Conservation (phyloP, 176 grass and related monocot species). For the Carex myosuroides region DNA sequence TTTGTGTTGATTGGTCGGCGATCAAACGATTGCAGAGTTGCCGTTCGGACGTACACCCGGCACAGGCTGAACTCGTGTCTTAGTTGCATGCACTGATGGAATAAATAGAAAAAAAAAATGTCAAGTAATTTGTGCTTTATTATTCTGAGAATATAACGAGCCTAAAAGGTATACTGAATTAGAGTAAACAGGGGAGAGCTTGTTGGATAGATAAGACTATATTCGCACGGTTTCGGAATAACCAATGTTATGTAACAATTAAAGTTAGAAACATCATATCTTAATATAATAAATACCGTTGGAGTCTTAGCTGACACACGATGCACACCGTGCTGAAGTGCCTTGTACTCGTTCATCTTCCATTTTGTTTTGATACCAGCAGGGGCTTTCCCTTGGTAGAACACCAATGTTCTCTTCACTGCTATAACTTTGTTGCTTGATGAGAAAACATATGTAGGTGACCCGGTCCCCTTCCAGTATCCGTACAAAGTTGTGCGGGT, state of each 20-base stretch:
- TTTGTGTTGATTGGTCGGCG: constrained; percentile 41
- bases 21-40: constrained; percentile 48
- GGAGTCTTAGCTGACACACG: not conserved
- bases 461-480: constrained; percentile 51
- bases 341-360: constrained; percentile 97
- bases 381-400: constrained; percentile 58
- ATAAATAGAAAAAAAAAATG: not conserved
- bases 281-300: not conserved
- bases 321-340: not conserved
- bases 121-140: not conserved
- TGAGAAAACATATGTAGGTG: constrained; percentile 33
- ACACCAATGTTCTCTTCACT: constrained; percentile 72
- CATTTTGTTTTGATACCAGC: constrained; percentile 42
- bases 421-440: constrained; percentile 30
- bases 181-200: too few species aligned
- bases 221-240: too few species aligned
- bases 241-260: too few species aligned
- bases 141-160: not conserved
- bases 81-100: constrained; percentile 17
- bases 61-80: constrained; percentile 63
- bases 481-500: constrained; percentile 30
- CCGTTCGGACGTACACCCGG: constrained; percentile 47
- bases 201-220: too few species aligned
- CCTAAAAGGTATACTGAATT: not conserved
- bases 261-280: too few species aligned